Evolutionary conservation across 2,329 filamentous ascomycete genomes (phyloP), one percentile per base, ranked within the genome.

Genomic region (Fusarium chuoi): DNA sequence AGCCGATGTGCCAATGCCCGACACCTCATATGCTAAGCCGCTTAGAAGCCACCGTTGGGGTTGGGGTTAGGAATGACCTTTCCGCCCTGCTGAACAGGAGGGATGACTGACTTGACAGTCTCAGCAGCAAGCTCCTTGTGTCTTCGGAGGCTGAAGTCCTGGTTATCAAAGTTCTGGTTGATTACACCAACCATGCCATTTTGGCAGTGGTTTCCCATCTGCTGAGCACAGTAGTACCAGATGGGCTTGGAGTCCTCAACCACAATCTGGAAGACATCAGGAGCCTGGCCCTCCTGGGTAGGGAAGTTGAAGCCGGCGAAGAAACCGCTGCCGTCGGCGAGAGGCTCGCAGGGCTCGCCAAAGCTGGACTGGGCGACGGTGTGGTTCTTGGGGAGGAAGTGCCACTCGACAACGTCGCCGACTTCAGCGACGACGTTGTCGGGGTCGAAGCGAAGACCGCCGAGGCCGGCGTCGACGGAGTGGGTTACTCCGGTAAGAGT

Each of bases 341-440:
- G 78, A 5, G 85, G 85, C 63, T 78, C 20, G 80, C 86, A 87
- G 28, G 85, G 85, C 49, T 81, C 72, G 59, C 70, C 82, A 68
- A 86, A 86, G 77, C 77, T 81, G 42, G 84, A 84, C 77, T 85
- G 80, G 4, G 75, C 83, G 46, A 89, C 81, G 24, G 84, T 84
- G 83, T 89, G 88, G 81, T 86, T 88, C 65, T 74, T 77, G 14
- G 87, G 84, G 70, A 84, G 85, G 83, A 87, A 90, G 76, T 87
- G 85, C 82, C 86, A 90, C 81, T 89, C 87, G 65, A 90, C 78
- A 8, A 86, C 71, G 68, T 88, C 86, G 66, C 87, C 88, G 13
- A 84, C 65, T 17, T 81, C 78, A 24, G 88, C 88, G 6, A 83
- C 83, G 45, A 89, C 81, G 71, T 84, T 85, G 69, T 85, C 82